Evolutionary conservation across 208 protist genomes (phyloP).

Genomic region (Tetramitus jugosus): DNA sequence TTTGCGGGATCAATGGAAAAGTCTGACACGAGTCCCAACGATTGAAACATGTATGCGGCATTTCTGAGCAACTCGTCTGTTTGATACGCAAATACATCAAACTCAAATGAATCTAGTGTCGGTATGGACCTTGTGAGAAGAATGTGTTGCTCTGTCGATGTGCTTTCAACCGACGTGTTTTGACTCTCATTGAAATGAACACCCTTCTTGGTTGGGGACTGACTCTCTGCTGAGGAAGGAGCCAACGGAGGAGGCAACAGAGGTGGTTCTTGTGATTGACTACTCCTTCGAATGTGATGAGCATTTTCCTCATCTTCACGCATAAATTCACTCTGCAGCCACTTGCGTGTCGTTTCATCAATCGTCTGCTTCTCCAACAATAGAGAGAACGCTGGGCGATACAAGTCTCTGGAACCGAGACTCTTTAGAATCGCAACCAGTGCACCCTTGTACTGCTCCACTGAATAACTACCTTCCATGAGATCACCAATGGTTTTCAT

Average conservation of each 20-base stretch:
- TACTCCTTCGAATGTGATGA: not conserved
- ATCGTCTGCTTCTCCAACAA: not conserved
- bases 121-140: not conserved
- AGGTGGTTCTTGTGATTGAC: not conserved
- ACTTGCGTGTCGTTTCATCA: not conserved
- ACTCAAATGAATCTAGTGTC: not conserved
- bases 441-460: not conserved
- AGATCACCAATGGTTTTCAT: constrained; percentile 14
- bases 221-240: not conserved
- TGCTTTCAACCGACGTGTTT: not conserved
- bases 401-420: not conserved
- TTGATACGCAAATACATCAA: not conserved
- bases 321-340: constrained; percentile 12
- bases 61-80: not conserved
- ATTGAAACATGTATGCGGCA: not conserved
- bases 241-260: not conserved
- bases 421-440: not conserved
- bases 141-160: not conserved
- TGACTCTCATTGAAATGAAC: not conserved
- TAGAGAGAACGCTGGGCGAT: not conserved
- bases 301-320: not conserved
- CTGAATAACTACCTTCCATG: not conserved
- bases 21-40: not conserved
- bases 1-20: not conserved
- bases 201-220: not conserved